These are phyloP conservation scores for Geotrichum carabidarum DNA, from an alignment of 1,139 yeast genomes.

Conservation along the genomic window DNA sequence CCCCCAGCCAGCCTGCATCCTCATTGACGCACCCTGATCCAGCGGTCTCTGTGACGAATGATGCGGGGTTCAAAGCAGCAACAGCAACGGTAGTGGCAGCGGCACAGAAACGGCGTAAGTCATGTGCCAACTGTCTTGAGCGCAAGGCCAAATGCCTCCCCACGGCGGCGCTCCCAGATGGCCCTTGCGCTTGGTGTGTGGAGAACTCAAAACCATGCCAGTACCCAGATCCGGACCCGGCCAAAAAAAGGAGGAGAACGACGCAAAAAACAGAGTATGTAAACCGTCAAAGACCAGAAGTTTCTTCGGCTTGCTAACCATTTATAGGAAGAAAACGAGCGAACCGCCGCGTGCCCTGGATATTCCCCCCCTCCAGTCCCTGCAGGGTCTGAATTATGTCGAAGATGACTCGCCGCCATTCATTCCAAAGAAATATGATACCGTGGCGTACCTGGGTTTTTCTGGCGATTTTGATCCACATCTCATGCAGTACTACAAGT, in stretches of 20 bases:
- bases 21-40: not conserved
- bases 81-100: not conserved
- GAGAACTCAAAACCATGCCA: not conserved
- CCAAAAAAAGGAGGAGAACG: conserved; percentile 5
- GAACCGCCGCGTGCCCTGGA: conserved; percentile 8
- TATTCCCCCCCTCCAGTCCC: conserved; percentile 14
- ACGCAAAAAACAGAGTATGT: conserved; percentile 2
- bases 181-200: conserved; percentile 5
- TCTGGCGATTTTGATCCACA: conserved; percentile 39
- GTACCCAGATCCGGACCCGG: conserved; percentile 2
- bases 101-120: conserved; percentile 3
- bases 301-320: not conserved
- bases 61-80: too few relatives aligned
- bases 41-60: too few relatives aligned
- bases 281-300: not conserved
- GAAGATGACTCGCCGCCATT: conserved; percentile 16
- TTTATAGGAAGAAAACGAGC: not conserved
- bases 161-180: not conserved
- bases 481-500: conserved; percentile 31
- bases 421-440: conserved; percentile 14
- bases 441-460: conserved; percentile 29
- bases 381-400: conserved; percentile 11
- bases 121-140: conserved; percentile 9
- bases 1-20: not conserved
- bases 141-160: conserved; percentile 10